These are phyloP conservation scores for Aureobasidium subglaciale DNA, from an alignment of 2,329 filamentous ascomycete species.

Conservation along the genomic window DNA sequence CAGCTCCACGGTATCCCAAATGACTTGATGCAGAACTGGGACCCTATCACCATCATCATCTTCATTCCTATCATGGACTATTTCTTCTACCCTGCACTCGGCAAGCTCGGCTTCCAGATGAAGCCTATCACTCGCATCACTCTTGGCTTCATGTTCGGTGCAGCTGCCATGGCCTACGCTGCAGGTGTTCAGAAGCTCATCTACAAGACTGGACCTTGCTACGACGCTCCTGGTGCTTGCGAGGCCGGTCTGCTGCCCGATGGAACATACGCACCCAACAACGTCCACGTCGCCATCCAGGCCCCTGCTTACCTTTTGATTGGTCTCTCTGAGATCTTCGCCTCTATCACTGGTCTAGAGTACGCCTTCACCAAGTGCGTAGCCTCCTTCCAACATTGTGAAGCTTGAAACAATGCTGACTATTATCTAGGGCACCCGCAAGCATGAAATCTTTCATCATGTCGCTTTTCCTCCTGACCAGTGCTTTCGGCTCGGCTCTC, in stretches of 20 bases:
- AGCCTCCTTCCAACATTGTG: neutral
- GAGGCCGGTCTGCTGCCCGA: constrained; percentile 28
- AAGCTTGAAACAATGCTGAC: neutral
- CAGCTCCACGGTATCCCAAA: constrained; percentile 40
- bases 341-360: constrained; percentile 41
- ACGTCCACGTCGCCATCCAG: constrained; percentile 40
- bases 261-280: constrained; percentile 32
- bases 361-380: constrained; percentile 38
- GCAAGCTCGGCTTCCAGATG: constrained; percentile 35
- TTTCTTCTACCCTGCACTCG: constrained; percentile 39
- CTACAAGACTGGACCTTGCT: constrained; percentile 49
- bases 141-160: constrained; percentile 46
- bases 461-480: constrained; percentile 55
- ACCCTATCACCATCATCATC: constrained; percentile 40
- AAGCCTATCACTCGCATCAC: constrained; percentile 47
- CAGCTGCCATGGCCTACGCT: constrained; percentile 49
- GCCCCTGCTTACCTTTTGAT: constrained; percentile 40
- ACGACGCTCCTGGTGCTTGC: constrained; percentile 36
- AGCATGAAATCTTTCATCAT: constrained; percentile 44
- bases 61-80: constrained; percentile 41
- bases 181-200: constrained; percentile 52
- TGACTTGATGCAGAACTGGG: constrained; percentile 43
- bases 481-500: constrained; percentile 52
- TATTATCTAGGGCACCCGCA: constrained; percentile 28
- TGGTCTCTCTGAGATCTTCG: constrained; percentile 40